These are phyloP conservation scores for Daedaleopsis sinensis DNA, from an alignment of 768 basidiomycete species.

Conservation along the genomic window DNA sequence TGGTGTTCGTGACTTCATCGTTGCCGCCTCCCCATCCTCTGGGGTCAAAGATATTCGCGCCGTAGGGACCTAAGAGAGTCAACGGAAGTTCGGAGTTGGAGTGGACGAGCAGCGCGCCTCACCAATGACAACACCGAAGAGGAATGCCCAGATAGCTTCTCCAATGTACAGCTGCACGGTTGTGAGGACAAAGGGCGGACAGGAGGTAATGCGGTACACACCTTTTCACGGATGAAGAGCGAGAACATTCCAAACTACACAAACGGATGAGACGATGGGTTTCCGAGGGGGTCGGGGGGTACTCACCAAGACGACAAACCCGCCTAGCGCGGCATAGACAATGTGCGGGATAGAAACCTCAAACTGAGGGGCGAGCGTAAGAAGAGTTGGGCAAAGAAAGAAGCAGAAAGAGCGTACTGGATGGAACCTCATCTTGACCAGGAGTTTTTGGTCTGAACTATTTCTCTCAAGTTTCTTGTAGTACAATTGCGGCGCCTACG, in stretches of 20 bases:
- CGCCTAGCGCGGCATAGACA: conserved; percentile 77
- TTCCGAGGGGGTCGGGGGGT: background rate
- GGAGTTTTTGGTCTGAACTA: background rate
- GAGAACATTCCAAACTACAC: conserved; percentile 93
- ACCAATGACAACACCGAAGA: conserved; percentile 92
- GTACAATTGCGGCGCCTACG: conserved; percentile 5
- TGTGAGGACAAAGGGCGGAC: conserved; percentile 4
- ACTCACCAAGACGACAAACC: conserved; percentile 77
- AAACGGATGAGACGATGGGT: conserved; percentile 3
- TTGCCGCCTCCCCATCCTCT: conserved; percentile 64
- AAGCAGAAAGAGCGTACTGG: conserved; percentile 42
- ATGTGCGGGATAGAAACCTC: conserved; percentile 74
- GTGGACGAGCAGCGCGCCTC: conserved; percentile 27
- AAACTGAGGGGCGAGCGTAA: conserved; percentile 39
- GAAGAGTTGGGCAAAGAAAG: background rate
- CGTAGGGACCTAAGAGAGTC: conserved; percentile 68
- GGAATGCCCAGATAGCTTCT: conserved; percentile 94
- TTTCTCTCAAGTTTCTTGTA: conserved; percentile 4
- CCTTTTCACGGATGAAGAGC: conserved; percentile 85
- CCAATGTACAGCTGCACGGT: conserved; percentile 78
- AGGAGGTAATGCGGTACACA: conserved; percentile 31
- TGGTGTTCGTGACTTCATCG: conserved; percentile 58
- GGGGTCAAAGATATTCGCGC: conserved; percentile 81
- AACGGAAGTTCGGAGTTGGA: conserved; percentile 2
- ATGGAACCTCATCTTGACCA: conserved; percentile 46